Evolutionary conservation across 1,139 yeast genomes (phyloP).

Genomic region (Taiozyma sp.): DNA sequence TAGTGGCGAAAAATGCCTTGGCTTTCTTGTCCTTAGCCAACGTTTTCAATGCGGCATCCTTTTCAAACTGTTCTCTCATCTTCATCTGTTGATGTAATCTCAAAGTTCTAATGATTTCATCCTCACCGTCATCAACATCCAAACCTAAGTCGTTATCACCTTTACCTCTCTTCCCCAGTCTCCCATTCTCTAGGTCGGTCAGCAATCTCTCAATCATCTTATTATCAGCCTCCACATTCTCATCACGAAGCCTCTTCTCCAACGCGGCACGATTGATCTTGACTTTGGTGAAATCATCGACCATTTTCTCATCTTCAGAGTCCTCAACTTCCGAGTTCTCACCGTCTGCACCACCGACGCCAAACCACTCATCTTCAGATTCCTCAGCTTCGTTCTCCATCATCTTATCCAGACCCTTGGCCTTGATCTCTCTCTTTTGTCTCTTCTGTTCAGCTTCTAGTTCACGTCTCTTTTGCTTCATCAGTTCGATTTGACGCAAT

Average conservation of each 20-base stretch:
- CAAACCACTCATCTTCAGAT: conserved; percentile 95
- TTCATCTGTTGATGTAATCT: conserved; percentile 48
- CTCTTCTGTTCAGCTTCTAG: conserved; percentile 38
- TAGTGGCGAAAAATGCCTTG: conserved; percentile 69
- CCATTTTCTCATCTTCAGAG: conserved; percentile 77
- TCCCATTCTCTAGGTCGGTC: conserved; percentile 81
- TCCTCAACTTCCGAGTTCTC: conserved; percentile 64
- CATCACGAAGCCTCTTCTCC: conserved; percentile 57
- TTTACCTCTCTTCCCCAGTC: conserved; percentile 60
- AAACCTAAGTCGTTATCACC: conserved; percentile 50
- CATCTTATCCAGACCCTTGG: conserved; percentile 28
- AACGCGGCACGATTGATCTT: conserved; percentile 58
- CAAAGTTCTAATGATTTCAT: conserved; percentile 46
- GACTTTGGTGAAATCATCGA: conserved; percentile 66
- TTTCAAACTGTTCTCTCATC: conserved; percentile 48
- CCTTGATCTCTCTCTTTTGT: conserved; percentile 33
- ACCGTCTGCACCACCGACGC: conserved; percentile 79
- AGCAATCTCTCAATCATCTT: conserved; percentile 68
- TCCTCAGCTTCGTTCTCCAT: conserved; percentile 76
- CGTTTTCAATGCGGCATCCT: conserved; percentile 46
- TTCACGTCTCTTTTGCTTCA: conserved; percentile 20
- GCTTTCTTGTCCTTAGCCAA: conserved; percentile 54
- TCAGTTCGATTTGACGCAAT: conserved; percentile 16
- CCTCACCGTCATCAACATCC: conserved; percentile 62
- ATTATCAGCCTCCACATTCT: conserved; percentile 66